A percentile compares a stretch with the other conserved stretches of the same genome.
Conservation (phyloP, 106 monocot genomes). For the Posidonia australis region DNA sequence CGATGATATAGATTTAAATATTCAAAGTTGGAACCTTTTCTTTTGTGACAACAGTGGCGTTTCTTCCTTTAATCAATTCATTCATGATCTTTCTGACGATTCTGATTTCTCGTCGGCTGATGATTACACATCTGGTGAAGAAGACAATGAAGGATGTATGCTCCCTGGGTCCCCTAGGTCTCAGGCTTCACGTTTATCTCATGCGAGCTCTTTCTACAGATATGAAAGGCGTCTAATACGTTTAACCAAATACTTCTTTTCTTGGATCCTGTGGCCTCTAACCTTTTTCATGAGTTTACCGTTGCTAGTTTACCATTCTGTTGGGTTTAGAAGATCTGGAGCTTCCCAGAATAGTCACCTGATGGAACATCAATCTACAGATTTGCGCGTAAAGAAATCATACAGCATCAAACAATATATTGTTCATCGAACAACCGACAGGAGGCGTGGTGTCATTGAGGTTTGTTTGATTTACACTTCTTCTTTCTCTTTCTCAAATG, state of each 20-base stretch:
- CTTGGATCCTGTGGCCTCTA: slow-evolving; percentile 71
- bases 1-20: no score
- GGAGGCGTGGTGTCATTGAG: slow-evolving; percentile 94
- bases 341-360: background rate
- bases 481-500: background rate
- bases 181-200: slow-evolving; percentile 71
- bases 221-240: slow-evolving; percentile 34
- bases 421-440: slow-evolving; percentile 67
- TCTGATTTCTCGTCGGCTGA: slow-evolving; percentile 43
- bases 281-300: slow-evolving; percentile 42
- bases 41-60: slow-evolving; percentile 61
- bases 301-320: slow-evolving; percentile 28
- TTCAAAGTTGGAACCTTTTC: background rate
- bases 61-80: slow-evolving; percentile 91
- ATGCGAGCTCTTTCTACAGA: slow-evolving; percentile 50
- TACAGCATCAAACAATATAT: slow-evolving; percentile 44
- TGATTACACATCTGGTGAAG: slow-evolving; percentile 58
- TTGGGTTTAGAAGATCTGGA: slow-evolving; percentile 19
- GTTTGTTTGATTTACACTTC: slow-evolving; percentile 16
- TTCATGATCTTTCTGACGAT: slow-evolving; percentile 85
- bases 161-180: slow-evolving; percentile 69
- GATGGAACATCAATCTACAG: slow-evolving; percentile 7
- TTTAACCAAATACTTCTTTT: slow-evolving; percentile 38
- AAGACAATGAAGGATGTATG: slow-evolving; percentile 54
- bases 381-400: slow-evolving; percentile 15